These are phyloP conservation scores for Raffaelea ambrosiae DNA, from an alignment of 2,329 filamentous ascomycete genomes.

Conservation along the genomic window DNA sequence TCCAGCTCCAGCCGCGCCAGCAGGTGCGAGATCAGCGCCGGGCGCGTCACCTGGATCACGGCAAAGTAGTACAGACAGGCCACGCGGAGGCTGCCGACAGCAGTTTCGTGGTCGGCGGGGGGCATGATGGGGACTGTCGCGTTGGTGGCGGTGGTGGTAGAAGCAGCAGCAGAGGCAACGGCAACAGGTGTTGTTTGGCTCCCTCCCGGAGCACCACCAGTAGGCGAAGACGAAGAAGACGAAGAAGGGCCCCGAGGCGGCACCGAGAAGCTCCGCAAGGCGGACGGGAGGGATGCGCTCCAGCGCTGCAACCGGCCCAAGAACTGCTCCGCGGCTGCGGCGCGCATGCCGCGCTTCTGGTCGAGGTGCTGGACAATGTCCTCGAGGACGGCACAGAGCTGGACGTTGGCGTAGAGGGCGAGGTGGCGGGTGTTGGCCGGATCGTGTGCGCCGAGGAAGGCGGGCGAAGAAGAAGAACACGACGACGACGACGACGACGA, in stretches of 20 bases:
- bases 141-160: too few species aligned
- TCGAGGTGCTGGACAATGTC: not conserved
- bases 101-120: not conserved
- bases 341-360: not conserved
- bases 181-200: too few species aligned
- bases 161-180: too few species aligned
- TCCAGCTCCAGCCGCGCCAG: slow-evolving; percentile 10
- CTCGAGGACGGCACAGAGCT: not conserved
- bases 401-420: slow-evolving; percentile 1
- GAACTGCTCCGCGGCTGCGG: not conserved
- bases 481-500: not conserved
- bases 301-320: not conserved
- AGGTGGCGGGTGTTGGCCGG: not conserved
- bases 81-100: slow-evolving; percentile 10
- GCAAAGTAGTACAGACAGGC: slow-evolving; percentile 13
- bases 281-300: not conserved
- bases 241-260: not conserved
- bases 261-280: not conserved
- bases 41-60: slow-evolving; percentile 13
- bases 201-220: too few species aligned
- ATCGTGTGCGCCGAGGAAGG: not conserved
- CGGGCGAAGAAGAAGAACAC: too few species aligned
- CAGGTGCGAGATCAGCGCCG: slow-evolving; percentile 10
- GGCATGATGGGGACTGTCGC: too few species aligned
- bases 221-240: too few species aligned